Base-by-base conservation (phyloP, 331 rosid species). In the Quercus tomentella region DNA sequence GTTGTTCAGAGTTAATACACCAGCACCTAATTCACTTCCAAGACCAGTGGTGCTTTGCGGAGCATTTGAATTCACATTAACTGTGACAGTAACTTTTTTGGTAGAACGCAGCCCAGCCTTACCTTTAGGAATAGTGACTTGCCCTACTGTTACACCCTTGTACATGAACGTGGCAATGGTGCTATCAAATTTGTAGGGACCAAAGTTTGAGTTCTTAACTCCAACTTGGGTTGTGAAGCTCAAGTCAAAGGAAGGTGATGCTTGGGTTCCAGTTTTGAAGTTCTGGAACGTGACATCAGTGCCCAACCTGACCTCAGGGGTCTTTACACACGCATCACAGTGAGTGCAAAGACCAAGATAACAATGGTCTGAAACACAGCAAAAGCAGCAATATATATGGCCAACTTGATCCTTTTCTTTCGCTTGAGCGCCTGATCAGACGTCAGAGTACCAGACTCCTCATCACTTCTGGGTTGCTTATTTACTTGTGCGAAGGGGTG, bases 101-200 rank as follows among this genome's bases (percentile, higher is more conserved):
- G 92, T 87, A 15, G 84, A 78, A 16, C 54, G 66, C 0, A 85
- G 75, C 21, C 76, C 84, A 11, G 82, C 85, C 79, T 86, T 89
- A 2, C 93, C 93, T 3, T 73, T 76, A 6, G 71, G 79, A 58
- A 82, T 68, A 17, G 5, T 2, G 2, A 77, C 25, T 18, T 58
- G 57, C 28, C 85, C 85, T 0, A 77, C 72, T 2, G 49, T 1
- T 9, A 49, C 16, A 15, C 71, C 76, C 56, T 25, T 4, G 78
- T 58, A 41, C 61, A 57, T 7, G 82, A 77, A 82, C 3, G 56
- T 63, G 22, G 35, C 79, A 6, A 25, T 43, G 43, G 70, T 43
- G 26, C 18, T 17, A 7, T 77, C 85, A 18, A 25, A 82, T 74
- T 72, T 82, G 73, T 82, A 82, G 26, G 75, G 79, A 2, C 85